Base-by-base conservation (phyloP, 1,139 yeast genomes). In the Arxiozyma bovina region DNA sequence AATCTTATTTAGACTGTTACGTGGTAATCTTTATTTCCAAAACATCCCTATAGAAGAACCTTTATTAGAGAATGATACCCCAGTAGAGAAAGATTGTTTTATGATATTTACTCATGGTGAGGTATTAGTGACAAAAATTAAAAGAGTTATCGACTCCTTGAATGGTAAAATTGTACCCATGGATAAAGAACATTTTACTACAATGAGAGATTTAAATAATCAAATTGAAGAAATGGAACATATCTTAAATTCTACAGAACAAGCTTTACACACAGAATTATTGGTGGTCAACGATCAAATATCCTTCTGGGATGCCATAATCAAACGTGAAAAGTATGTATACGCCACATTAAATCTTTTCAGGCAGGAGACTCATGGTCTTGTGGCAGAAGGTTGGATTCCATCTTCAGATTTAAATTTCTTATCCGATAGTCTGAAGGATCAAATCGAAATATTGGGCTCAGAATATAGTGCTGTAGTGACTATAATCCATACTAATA, bases 351-450 rank as follows among this genome's bases (percentile, higher is more conserved):
- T 86, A 80, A 86, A 86, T 68, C 71, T 73, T 45, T 85, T 88
- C 65, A 83, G 81, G 66, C 82, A 80, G 63, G 90, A 84, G 64
- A 75, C 78, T 50, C 77, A 81, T 34, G 81, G 91, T 30, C 74
- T 86, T 58, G 77, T 85, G 48, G 87, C 85, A 18, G 93, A 86
- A 73, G 94, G 93, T 40, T 87, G 94, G 94, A 74, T 84, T 18
- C 93, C 94, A 54, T 75, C 79, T 2, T 80, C 80, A 56, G 88
- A 83, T 57, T 64, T 76, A 38, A 60, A 59, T 1, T 50, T 57
- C 11, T 60, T 71, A 25, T 65, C 68, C 54, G 55, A 65, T 23
- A 65, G 73, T 0, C 58, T 78, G 50, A 75, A 75, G 54, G 74
- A 71, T 48, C 66, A 70, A 57, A 62, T 65, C 17, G 70, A 67